Evolutionary conservation across 495 filamentous ascomycete species (phyloP).

Genomic region (Talaromyces borbonicus): DNA sequence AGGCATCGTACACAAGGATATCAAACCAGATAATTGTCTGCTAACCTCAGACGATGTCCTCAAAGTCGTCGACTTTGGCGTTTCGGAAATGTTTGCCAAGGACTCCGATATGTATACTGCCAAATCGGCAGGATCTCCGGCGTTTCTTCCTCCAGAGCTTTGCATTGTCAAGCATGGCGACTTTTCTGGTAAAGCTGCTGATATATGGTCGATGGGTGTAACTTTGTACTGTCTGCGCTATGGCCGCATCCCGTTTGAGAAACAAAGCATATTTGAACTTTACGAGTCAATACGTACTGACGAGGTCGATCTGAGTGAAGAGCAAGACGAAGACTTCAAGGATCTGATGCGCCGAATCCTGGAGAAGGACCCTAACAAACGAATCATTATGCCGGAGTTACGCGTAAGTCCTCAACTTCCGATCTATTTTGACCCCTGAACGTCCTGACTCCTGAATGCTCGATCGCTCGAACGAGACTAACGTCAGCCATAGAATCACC

Average conservation of each 20-base stretch:
- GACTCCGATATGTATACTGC: conserved; percentile 79
- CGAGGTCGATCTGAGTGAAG: conserved; percentile 32
- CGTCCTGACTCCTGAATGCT: not conserved
- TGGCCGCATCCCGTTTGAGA: conserved; percentile 76
- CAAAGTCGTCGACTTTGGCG: conserved; percentile 96
- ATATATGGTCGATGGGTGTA: conserved; percentile 98
- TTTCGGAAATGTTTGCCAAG: conserved; percentile 97
- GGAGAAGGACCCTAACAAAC: conserved; percentile 65
- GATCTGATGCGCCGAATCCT: conserved; percentile 60
- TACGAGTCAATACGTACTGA: conserved; percentile 80
- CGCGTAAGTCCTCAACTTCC: conserved; percentile 59
- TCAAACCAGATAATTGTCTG: conserved; percentile 95
- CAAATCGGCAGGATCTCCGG: conserved; percentile 90
- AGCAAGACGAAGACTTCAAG: conserved; percentile 46
- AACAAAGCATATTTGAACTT: conserved; percentile 67
- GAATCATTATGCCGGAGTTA: conserved; percentile 73
- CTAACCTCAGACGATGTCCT: conserved; percentile 84
- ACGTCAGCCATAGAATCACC: conserved; percentile 82
- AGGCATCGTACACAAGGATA: conserved; percentile 91
- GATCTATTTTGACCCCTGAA: too few species aligned
- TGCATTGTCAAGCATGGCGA: conserved; percentile 84
- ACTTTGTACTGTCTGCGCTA: conserved; percentile 89
- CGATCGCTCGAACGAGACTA: conserved; percentile 6
- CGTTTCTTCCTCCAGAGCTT: conserved; percentile 88
- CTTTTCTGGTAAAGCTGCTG: conserved; percentile 79